Evolutionary conservation across 73 alveolate species (phyloP).

Genomic region (Tetrahymena malaccensis): DNA sequence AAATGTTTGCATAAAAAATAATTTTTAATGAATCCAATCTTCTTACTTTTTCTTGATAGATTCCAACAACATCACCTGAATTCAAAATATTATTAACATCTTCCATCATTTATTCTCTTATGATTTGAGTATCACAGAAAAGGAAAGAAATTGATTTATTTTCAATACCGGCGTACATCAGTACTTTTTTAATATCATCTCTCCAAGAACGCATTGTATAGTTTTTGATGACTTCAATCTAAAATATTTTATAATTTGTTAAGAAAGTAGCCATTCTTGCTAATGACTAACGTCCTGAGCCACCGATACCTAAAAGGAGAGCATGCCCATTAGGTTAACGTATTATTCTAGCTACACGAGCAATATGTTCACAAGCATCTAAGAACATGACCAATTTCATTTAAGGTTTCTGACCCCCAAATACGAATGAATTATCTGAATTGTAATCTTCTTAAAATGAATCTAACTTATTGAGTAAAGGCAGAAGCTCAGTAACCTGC

Average conservation of each 20-base stretch:
- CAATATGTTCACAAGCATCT: constrained; percentile 99
- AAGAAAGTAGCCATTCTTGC: constrained; percentile 95
- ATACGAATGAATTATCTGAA: constrained; percentile 34
- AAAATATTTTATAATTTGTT: constrained; percentile 87
- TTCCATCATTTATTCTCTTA: constrained; percentile 97
- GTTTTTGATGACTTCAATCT: constrained; percentile 98
- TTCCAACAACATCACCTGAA: constrained; percentile 97
- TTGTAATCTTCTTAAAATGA: constrained; percentile 36
- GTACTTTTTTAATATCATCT: constrained; percentile 95
- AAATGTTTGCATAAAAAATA: neutral
- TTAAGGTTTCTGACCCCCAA: constrained; percentile 50
- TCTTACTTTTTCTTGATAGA: constrained; percentile 55
- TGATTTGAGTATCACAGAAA: constrained; percentile 97
- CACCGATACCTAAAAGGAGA: constrained; percentile 98
- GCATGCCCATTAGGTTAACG: constrained; percentile 99
- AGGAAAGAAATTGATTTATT: constrained; percentile 94
- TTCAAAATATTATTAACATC: constrained; percentile 92
- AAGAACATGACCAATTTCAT: constrained; percentile 98
- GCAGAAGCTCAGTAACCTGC: constrained; percentile 9
- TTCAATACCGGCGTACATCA: constrained; percentile 88
- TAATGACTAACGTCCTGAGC: constrained; percentile 97
- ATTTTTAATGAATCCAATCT: neutral
- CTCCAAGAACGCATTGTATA: constrained; percentile 97
- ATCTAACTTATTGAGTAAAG: constrained; percentile 27
- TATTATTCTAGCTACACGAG: constrained; percentile 95